phyloP scores from a whole-genome alignment of 768 basidiomycete species.

The Phlebiopsis flavidoalba region DNA sequence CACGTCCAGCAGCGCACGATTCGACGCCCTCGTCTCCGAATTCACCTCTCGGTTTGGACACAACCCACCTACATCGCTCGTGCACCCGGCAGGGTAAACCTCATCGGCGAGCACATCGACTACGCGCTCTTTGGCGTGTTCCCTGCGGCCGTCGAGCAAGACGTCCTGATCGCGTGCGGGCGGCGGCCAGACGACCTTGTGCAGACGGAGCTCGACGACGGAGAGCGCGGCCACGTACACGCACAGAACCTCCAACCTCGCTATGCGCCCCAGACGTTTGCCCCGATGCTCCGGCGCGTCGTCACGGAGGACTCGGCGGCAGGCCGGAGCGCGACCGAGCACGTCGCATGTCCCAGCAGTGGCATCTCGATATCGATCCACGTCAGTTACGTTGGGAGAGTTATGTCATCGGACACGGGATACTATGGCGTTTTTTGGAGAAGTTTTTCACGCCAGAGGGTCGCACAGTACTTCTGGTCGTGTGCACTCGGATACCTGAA shows the following conservation, averaged over 20 bases:
- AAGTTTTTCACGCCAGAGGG: slow-evolving; percentile 6
- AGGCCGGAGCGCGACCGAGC: not conserved
- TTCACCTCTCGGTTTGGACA: slow-evolving; percentile 62
- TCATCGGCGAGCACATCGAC: slow-evolving; percentile 77
- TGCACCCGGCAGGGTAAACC: slow-evolving; percentile 77
- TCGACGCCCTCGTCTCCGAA: slow-evolving; percentile 55
- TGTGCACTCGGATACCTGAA: not conserved
- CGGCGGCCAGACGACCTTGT: slow-evolving; percentile 18
- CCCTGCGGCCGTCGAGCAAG: slow-evolving; percentile 80
- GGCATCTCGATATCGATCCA: slow-evolving; percentile 75
- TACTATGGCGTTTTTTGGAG: slow-evolving; percentile 43
- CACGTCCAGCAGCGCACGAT: slow-evolving; percentile 36
- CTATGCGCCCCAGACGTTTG: slow-evolving; percentile 57
- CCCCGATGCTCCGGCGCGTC: slow-evolving; percentile 34
- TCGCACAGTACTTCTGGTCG: not conserved
- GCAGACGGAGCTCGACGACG: slow-evolving; percentile 14
- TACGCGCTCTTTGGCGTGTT: slow-evolving; percentile 81
- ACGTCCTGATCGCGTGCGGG: slow-evolving; percentile 76
- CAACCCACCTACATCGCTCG: slow-evolving; percentile 65
- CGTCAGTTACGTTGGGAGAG: slow-evolving; percentile 76
- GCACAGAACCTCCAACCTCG: slow-evolving; percentile 58
- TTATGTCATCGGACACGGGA: slow-evolving; percentile 81
- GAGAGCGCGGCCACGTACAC: slow-evolving; percentile 39
- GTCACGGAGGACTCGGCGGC: not conserved
- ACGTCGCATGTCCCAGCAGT: slow-evolving; percentile 23